Evolutionary conservation across 73 alveolate species (phyloP), one percentile per base, ranked within the genome.

Genomic region (Blepharisma stoltei): DNA sequence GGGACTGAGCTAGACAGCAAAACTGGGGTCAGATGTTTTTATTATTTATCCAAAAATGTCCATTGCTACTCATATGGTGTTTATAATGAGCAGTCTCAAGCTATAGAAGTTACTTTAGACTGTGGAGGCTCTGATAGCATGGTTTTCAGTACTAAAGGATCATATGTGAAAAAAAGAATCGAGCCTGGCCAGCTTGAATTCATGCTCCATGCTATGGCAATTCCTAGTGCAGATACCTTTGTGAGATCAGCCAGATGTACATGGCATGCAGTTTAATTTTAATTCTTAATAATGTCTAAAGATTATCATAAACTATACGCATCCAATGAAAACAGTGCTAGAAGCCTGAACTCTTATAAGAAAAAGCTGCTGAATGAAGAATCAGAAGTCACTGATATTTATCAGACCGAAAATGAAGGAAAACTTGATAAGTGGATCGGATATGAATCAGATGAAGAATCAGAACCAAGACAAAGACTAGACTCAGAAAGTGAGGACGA

Each of bases 11-110:
- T 14, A 5, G 23, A 60, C 23, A 38, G 23, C 46, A n/a, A 60
- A 25, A 11, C 73, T 60, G 73, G 23, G 2, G 48, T 60, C 23
- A 38, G 23, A 14, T 25, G 14, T n/a, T 25, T 60, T 8, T 60
- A n/a, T 8, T 25, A 14, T 20, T n/a, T 60, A 14, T n/a, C 14
- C n/a, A n/a, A n/a, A 14, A 38, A 60, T 60, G 73, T 38, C 5
- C 46, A n/a, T 20, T 91, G 89, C 27, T 87, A 77, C 52, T 50
- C 91, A 49, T 87, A 87, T 71, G 95, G 91, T 20, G 87, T 87
- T 6, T 66, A 77, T 44, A 87, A 87, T 53, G 54, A 54, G 45
- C 46, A 54, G 7, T 65, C 54, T 18, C 44, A 79, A 23, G 45
- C 84, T 6, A 77, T 84, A 18, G 82, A 79, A 23, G 71, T 67